Conservation (phyloP, 1,284 basidiomycete species). For the Pseudozyma sp. region DNA sequence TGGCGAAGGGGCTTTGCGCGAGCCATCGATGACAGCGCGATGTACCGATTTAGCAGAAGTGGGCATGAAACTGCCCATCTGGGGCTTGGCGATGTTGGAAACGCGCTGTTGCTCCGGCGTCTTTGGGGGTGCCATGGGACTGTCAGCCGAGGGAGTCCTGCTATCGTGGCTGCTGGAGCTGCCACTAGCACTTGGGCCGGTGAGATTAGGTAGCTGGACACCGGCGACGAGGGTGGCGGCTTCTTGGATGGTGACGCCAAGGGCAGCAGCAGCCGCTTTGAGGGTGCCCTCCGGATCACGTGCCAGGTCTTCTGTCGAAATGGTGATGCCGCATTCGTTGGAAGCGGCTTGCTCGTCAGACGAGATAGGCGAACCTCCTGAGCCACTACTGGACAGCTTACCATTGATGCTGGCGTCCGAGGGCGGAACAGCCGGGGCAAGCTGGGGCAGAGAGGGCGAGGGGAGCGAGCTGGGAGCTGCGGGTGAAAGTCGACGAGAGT, state of each 20-base stretch:
- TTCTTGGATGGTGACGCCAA: conserved; percentile 47
- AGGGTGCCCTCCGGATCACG: conserved; percentile 55
- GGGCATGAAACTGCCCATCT: conserved; percentile 66
- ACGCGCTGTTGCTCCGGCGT: conserved; percentile 43
- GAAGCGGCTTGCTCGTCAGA: conserved; percentile 28
- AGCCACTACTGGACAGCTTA: conserved; percentile 24
- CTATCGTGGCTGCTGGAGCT: conserved; percentile 23
- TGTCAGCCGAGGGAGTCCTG: conserved; percentile 13
- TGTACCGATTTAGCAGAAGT: conserved; percentile 63
- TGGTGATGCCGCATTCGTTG: conserved; percentile 53
- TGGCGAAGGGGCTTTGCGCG: conserved; percentile 63
- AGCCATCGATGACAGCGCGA: conserved; percentile 67
- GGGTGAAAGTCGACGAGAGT: conserved; percentile 59
- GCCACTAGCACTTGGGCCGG: conserved; percentile 1
- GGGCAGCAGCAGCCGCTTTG: conserved; percentile 45
- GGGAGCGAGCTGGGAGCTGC: conserved; percentile 42
- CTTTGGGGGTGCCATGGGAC: conserved; percentile 25
- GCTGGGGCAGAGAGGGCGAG: conserved; percentile 32
- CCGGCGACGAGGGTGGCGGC: conserved; percentile 50
- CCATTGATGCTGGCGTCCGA: conserved; percentile 27
- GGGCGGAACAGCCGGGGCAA: conserved; percentile 4
- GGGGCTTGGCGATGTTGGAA: conserved; percentile 43
- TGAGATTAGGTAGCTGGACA: conserved; percentile 32
- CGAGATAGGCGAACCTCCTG: conserved; percentile 26
- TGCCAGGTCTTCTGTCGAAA: conserved; percentile 53